These are phyloP conservation scores for Naganishia sp. DNA, from an alignment of 1,284 basidiomycete genomes.

Conservation along the genomic window DNA sequence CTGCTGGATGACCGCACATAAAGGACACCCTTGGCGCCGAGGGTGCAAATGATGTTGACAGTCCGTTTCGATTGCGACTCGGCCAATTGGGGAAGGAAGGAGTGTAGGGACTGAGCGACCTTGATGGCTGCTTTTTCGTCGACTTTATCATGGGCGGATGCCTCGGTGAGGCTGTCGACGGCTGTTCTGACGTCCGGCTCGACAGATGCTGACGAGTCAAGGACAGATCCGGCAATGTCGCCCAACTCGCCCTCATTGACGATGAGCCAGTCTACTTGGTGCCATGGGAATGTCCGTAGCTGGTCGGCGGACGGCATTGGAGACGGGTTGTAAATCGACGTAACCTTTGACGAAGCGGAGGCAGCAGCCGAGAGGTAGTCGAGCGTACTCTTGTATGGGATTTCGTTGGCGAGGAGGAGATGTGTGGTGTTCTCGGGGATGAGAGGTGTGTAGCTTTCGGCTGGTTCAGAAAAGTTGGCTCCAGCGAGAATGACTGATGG, in stretches of 20 bases:
- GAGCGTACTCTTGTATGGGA: constrained; percentile 57
- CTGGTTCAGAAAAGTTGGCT: constrained; percentile 45
- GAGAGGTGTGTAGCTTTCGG: constrained; percentile 32
- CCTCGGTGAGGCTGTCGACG: neutral
- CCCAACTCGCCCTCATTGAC: constrained; percentile 59
- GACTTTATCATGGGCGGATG: neutral
- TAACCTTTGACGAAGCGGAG: constrained; percentile 34
- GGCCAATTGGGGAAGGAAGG: neutral
- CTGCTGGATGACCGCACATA: constrained; percentile 35
- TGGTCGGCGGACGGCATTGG: constrained; percentile 57
- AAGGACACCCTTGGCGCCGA: constrained; percentile 35
- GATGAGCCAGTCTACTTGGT: constrained; percentile 56
- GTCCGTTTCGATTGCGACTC: neutral
- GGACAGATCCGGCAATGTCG: constrained; percentile 27
- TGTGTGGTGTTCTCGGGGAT: constrained; percentile 45
- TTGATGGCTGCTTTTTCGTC: constrained; percentile 3
- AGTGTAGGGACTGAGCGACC: constrained; percentile 4
- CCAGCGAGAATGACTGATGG: constrained; percentile 51
- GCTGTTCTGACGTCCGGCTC: constrained; percentile 13
- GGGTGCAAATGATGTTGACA: constrained; percentile 30
- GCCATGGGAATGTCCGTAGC: constrained; percentile 57
- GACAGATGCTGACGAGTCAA: neutral
- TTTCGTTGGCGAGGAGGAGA: constrained; percentile 62
- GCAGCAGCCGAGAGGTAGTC: constrained; percentile 47
- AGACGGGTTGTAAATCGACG: constrained; percentile 60